Conservation (phyloP, 257 asterid genomes). For the Ilex asprella region DNA sequence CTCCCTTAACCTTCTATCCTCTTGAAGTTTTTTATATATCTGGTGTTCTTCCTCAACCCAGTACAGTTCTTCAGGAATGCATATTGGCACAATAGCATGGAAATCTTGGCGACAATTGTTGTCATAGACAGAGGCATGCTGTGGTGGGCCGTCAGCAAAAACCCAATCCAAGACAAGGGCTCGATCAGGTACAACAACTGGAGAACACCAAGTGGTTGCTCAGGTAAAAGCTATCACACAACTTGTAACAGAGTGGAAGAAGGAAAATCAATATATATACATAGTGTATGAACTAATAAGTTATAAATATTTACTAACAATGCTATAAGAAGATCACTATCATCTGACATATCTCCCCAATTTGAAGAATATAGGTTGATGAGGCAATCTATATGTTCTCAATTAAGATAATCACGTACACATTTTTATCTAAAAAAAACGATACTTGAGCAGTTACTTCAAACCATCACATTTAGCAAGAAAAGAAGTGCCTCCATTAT, state of each 20-base stretch:
- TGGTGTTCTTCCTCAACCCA: conserved; percentile 80
- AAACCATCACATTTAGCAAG: too few relatives aligned
- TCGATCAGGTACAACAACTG: conserved; percentile 74
- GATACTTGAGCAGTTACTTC: too few relatives aligned
- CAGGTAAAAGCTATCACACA: conserved; percentile 17
- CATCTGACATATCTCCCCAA: too few relatives aligned
- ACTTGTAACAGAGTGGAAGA: conserved; percentile 11
- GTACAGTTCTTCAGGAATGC: conserved; percentile 45
- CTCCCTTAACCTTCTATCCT: conserved; percentile 67
- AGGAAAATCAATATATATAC: conserved; percentile 6
- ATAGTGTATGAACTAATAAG: neutral
- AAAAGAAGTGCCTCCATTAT: too few relatives aligned
- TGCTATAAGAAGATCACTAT: too few relatives aligned
- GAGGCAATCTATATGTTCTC: too few relatives aligned
- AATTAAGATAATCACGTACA: too few relatives aligned
- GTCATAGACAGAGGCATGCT: conserved; percentile 59
- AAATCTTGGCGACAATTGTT: conserved; percentile 67
- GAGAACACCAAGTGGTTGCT: conserved; percentile 23
- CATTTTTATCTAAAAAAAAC: too few relatives aligned
- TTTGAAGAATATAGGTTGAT: too few relatives aligned
- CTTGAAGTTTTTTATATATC: conserved; percentile 51
- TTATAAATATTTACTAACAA: too few relatives aligned
- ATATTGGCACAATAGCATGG: conserved; percentile 66
- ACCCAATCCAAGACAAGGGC: conserved; percentile 94
- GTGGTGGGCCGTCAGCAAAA: conserved; percentile 90